These are phyloP conservation scores for Penicillium malachiteum DNA, from an alignment of 495 filamentous ascomycete species.

Conservation along the genomic window DNA sequence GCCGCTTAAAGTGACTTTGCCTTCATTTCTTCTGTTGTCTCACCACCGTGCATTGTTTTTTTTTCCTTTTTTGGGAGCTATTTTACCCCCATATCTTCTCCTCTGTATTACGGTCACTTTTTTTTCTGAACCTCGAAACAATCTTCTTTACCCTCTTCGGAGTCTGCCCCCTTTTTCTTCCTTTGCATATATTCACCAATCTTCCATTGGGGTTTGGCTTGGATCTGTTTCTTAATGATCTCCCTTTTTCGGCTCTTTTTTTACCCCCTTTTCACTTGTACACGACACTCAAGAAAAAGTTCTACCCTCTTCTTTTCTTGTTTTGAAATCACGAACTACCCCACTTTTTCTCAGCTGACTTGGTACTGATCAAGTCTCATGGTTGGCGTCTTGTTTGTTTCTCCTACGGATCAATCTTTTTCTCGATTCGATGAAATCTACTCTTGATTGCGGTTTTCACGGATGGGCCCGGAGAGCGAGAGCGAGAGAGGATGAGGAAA, in stretches of 20 bases:
- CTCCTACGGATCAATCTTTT: slow-evolving; percentile 32
- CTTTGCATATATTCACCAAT: slow-evolving; percentile 43
- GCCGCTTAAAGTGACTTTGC: slow-evolving; percentile 36
- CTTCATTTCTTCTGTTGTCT: slow-evolving; percentile 9
- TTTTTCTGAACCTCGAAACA: slow-evolving; percentile 14
- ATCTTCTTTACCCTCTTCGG: slow-evolving; percentile 21
- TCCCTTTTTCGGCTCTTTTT: slow-evolving; percentile 11
- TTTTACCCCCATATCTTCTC: slow-evolving; percentile 24
- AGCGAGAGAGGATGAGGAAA: slow-evolving; percentile 19
- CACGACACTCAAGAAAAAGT: slow-evolving; percentile 47
- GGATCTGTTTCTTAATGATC: slow-evolving; percentile 4
- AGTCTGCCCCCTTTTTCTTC: slow-evolving; percentile 29
- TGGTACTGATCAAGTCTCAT: slow-evolving; percentile 35
- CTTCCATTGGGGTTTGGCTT: slow-evolving; percentile 6
- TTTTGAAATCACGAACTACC: slow-evolving; percentile 31
- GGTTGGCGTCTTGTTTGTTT: slow-evolving; percentile 45
- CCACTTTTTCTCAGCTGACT: slow-evolving; percentile 10
- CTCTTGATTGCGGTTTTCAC: slow-evolving; percentile 32
- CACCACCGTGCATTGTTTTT: slow-evolving; percentile 22
- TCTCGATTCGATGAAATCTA: slow-evolving; percentile 28
- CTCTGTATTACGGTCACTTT: slow-evolving; percentile 39
- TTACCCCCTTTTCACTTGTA: slow-evolving; percentile 37
- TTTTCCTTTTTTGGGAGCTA: background rate
- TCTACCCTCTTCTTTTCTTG: slow-evolving; percentile 14
- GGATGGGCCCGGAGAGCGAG: slow-evolving; percentile 25